Base-by-base conservation (phyloP, 2,329 filamentous ascomycete genomes). In the Rosellinia necatrix region DNA sequence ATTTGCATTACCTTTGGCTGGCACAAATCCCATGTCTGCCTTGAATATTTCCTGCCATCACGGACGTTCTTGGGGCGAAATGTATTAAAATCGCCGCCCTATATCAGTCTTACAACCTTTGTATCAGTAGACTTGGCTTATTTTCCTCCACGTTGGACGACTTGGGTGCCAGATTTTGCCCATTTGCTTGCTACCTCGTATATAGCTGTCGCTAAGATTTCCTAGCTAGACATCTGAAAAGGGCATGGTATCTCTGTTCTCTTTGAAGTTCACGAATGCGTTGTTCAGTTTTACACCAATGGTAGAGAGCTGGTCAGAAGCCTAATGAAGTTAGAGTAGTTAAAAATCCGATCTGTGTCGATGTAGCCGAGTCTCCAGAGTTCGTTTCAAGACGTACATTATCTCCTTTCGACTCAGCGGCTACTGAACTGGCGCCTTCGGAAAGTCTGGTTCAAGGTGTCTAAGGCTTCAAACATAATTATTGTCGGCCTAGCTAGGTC, bases 211-310 rank as follows among this genome's bases (percentile, higher is more conserved):
- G 10, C 35, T 35, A 19, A 21, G 15, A 24, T 49, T 35, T 8
- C 47, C 47, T 6, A 49, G 25, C 24, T 49, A 35, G 30, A 49
- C 13, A 15, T 40, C 25, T 5, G 47, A 30, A 9, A 49, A 49
- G 35, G 35, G 47, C 15, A 25, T 6, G 19, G n/a, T 19, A 19
- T 13, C 44, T n/a, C n/a, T n/a, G 9, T 27, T 10, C 32, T 37
- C 12, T 17, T 27, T 7, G 47, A 62, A 42, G 25, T 67, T 66
- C 49, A 68, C 58, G 34, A 69, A 64, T 3, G 68, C 32, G 30
- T 68, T 69, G 30, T 68, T 61, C 17, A 67, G 51, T 32, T 70
- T 68, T 12, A 70, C 40, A 61, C 68, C 62, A 62, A 48, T 41
- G n/a, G n/a, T n/a, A 41, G 22, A 43, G 47, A 43, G 29, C 38